Evolutionary conservation across 2,329 filamentous ascomycete genomes (phyloP).

Genomic region (Aureobasidium pullulans): DNA sequence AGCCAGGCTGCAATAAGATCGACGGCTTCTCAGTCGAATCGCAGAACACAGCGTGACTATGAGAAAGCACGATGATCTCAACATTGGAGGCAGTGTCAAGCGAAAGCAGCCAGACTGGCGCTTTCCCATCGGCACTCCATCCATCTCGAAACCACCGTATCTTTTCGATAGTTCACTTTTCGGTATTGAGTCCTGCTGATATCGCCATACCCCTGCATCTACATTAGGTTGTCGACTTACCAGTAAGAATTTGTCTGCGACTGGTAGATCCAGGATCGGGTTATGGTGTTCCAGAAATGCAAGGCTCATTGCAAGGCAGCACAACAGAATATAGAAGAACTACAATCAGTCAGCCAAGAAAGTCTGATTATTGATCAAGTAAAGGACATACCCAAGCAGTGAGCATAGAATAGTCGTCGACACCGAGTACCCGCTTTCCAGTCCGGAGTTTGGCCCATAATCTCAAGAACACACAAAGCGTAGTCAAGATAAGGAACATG

Average conservation of each 20-base stretch:
- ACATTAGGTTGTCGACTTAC: not conserved
- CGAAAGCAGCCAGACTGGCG: no score
- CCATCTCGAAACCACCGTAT: no score
- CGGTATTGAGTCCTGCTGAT: no score
- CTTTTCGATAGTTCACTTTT: no score
- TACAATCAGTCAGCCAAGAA: not conserved
- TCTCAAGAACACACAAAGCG: not conserved
- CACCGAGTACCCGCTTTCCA: not conserved
- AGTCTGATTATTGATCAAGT: not conserved
- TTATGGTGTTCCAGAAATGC: not conserved
- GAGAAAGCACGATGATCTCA: no score
- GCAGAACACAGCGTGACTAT: no score
- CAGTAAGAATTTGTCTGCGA: not conserved
- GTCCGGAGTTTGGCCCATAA: not conserved
- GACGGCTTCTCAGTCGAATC: no score
- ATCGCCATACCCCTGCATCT: no score
- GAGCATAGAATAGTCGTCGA: not conserved
- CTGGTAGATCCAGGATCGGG: not conserved
- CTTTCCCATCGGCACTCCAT: no score
- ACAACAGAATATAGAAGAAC: conserved; percentile 5
- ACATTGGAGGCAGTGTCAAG: no score
- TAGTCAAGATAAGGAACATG: not conserved
- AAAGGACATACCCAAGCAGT: not conserved
- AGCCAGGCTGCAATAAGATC: not conserved
- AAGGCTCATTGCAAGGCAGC: not conserved